phyloP scores from a whole-genome alignment of 805 yeast species.

The Metschnikowia kunwiensis region DNA sequence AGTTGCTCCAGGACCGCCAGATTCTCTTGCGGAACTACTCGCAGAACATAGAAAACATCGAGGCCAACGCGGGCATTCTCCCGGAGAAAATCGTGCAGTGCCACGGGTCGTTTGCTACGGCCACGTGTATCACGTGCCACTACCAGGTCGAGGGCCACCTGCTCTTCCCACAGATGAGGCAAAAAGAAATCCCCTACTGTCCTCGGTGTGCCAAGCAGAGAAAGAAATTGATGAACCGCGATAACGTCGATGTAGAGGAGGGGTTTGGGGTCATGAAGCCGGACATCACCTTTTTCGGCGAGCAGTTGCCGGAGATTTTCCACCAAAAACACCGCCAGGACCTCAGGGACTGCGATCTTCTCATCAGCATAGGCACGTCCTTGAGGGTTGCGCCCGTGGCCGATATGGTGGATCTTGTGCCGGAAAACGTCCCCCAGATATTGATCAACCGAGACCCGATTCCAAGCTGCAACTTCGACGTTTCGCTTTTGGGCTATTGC shows the following conservation, averaged over 20 bases:
- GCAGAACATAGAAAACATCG: constrained; percentile 87
- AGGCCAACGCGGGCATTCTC: constrained; percentile 71
- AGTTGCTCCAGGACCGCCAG: constrained; percentile 66
- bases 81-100: constrained; percentile 75
- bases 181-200: constrained; percentile 65
- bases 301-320: constrained; percentile 67
- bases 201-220: constrained; percentile 56
- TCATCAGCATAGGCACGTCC: constrained; percentile 87
- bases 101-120: constrained; percentile 89
- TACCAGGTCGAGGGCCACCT: constrained; percentile 62
- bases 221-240: constrained; percentile 24
- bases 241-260: constrained; percentile 37
- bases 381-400: constrained; percentile 90
- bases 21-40: constrained; percentile 82
- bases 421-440: constrained; percentile 75
- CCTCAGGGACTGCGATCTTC: constrained; percentile 64
- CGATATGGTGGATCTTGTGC: constrained; percentile 74
- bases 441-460: constrained; percentile 76
- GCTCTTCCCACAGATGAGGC: constrained; percentile 57
- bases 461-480: constrained; percentile 74
- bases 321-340: constrained; percentile 61
- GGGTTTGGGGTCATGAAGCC: constrained; percentile 86
- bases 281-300: constrained; percentile 90
- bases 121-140: constrained; percentile 78
- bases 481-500: constrained; percentile 72